Percentiles rank a stretch among this genome's conserved stretches.
Evolutionary conservation across 129 eudicot genomes (phyloP).

Genomic region (Artemisia annua): DNA sequence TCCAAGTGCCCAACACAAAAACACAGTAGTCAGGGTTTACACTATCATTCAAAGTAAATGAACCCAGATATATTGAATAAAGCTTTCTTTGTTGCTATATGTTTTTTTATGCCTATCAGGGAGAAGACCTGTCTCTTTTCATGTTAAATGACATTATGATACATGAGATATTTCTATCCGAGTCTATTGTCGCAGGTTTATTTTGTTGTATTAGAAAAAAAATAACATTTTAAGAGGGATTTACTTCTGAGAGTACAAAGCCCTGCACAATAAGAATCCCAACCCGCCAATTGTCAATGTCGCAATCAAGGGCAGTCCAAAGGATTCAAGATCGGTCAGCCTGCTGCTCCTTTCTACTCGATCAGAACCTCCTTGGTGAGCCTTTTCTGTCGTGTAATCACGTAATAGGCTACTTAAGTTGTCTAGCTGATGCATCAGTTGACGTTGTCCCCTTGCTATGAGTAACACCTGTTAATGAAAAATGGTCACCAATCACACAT

Average conservation of each 20-base stretch:
- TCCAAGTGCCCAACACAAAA: background rate
- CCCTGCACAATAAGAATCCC: conserved; percentile 60
- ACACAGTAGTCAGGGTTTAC: background rate
- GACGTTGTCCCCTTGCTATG: conserved; percentile 76
- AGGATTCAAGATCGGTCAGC: conserved; percentile 36
- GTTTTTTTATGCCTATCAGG: background rate
- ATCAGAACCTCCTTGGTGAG: conserved; percentile 44
- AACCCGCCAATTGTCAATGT: conserved; percentile 68
- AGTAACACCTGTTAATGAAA: conserved; percentile 48
- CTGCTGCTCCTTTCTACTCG: conserved; percentile 21
- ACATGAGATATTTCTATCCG: conserved; percentile 13
- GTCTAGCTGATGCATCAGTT: conserved; percentile 80
- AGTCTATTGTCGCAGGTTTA: conserved; percentile 5
- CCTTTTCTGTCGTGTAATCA: conserved; percentile 55
- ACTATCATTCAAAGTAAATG: no score
- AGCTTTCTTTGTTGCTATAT: conserved; percentile 20
- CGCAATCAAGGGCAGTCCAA: conserved; percentile 48
- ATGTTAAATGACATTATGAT: conserved; percentile 16
- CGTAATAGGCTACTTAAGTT: conserved; percentile 57
- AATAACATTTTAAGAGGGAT: background rate
- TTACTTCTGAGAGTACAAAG: conserved; percentile 49
- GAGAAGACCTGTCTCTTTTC: conserved; percentile 18
- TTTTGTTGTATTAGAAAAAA: background rate
- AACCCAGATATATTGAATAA: background rate
- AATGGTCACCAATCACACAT: background rate